Evolutionary conservation across 345 rosid species (phyloP).

Genomic region (Euphorbia tirucalli): DNA sequence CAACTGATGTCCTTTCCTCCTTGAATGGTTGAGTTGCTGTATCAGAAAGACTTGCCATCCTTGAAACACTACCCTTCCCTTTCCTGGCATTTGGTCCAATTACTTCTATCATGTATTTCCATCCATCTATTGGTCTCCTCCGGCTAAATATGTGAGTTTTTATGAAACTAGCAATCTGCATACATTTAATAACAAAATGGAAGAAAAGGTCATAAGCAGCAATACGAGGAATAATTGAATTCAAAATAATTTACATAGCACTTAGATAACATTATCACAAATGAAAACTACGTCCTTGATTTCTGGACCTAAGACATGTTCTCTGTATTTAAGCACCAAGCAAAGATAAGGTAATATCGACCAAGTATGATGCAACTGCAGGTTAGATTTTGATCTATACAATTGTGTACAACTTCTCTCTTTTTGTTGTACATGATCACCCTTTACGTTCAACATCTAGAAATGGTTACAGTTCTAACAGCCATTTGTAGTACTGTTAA

Average conservation of each 20-base stretch:
- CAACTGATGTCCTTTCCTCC: constrained; percentile 46
- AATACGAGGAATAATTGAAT: background rate
- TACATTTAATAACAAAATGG: background rate
- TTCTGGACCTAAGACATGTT: background rate
- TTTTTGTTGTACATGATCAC: background rate
- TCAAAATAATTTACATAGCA: background rate
- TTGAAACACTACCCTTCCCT: constrained; percentile 91
- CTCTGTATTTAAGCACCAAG: background rate
- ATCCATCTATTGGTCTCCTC: constrained; percentile 92
- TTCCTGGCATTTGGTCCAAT: constrained; percentile 94
- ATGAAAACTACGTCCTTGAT: too few species aligned
- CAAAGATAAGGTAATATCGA: too few species aligned
- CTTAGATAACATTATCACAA: background rate
- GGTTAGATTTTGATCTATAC: background rate
- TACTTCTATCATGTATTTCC: constrained; percentile 97
- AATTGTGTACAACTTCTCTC: background rate
- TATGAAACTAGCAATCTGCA: constrained; percentile 94
- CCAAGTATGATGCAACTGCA: background rate
- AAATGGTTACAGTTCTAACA: background rate
- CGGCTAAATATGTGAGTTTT: constrained; percentile 93
- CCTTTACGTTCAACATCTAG: background rate
- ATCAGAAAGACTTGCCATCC: constrained; percentile 76
- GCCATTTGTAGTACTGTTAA: background rate
- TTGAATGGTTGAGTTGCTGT: constrained; percentile 77
- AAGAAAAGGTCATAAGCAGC: background rate